Conservation (phyloP, 257 asterid genomes). For the Solanum bukasovii region DNA sequence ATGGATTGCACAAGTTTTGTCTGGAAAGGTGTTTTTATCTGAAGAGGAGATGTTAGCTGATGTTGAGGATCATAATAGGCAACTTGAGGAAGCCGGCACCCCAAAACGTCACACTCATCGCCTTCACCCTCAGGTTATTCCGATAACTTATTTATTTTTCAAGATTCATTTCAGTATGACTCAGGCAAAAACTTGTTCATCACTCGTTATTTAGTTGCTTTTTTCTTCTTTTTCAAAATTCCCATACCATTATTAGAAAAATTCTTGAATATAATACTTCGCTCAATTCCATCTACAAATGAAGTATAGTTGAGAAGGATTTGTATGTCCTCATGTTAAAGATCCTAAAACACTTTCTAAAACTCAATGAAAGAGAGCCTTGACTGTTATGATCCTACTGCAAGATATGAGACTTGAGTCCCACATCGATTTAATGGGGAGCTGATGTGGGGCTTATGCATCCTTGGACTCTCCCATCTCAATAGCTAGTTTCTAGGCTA, state of each 20-base stretch:
- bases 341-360: background rate
- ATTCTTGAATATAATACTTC: background rate
- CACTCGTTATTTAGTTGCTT: background rate
- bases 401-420: no score
- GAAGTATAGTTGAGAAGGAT: background rate
- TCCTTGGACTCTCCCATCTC: no score
- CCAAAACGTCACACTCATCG: constrained; percentile 40
- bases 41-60: constrained; percentile 38
- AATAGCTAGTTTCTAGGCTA: background rate
- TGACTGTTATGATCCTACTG: background rate
- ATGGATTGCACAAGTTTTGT: constrained; percentile 48
- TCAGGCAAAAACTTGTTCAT: background rate
- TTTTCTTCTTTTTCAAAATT: background rate
- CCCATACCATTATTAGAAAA: background rate
- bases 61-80: constrained; percentile 16
- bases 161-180: background rate
- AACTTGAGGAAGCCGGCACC: constrained; percentile 2
- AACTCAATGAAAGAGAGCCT: background rate
- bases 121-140: background rate
- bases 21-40: constrained; percentile 30
- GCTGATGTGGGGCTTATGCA: no score
- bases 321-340: background rate
- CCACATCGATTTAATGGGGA: no score
- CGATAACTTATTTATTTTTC: background rate
- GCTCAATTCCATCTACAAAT: background rate